Evolutionary conservation across 1,139 yeast genomes (phyloP), one percentile per base, ranked within the genome.

Genomic region (Schwanniomyces etchellsii): DNA sequence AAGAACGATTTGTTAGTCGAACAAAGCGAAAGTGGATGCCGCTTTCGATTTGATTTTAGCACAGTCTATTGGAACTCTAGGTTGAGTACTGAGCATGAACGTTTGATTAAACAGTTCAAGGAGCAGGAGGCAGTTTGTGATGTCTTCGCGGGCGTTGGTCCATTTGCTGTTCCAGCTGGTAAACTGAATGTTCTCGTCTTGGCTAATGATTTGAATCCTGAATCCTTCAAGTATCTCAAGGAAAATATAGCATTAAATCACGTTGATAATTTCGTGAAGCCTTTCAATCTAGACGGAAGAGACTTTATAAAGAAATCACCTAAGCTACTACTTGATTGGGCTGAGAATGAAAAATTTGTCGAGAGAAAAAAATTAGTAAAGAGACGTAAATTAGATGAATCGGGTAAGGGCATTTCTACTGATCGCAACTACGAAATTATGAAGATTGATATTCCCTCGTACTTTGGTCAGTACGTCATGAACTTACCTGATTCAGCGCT

Each of bases 71-170:
- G 99, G 99, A 93, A 93, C 56, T 86, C 97, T 10, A 72, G 98
- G 43, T 65, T 93, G 33, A 93, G 88, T 45, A 83, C 96, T 0
- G 99, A 93, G 48, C 99, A 93, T 55, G 93, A 80, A 32, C 65
- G 97, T 36, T 59, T 93, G 29, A 80, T 91, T 7, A 50, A 59
- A 3, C 55, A 52, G 34, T 89, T 93, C 50, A 49, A 70, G 38
- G 64, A 71, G 2, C 70, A 78, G 7, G 83, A 81, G 37, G 83
- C 85, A 2, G 85, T 93, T 0, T 86, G 88, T 42, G 99, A 93
- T 61, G 97, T 88, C 0, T 85, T 93, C 74, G 98, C 96, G 1
- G 99, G 99, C 22, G 98, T 93, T 2, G 99, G 99, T 0, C 99
- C 99, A 3, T 93, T 93, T 63, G 93, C 95, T 2, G 77, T 91